Evolutionary conservation across 495 filamentous ascomycete genomes (phyloP).

Genomic region (Penicillium roqueforti): DNA sequence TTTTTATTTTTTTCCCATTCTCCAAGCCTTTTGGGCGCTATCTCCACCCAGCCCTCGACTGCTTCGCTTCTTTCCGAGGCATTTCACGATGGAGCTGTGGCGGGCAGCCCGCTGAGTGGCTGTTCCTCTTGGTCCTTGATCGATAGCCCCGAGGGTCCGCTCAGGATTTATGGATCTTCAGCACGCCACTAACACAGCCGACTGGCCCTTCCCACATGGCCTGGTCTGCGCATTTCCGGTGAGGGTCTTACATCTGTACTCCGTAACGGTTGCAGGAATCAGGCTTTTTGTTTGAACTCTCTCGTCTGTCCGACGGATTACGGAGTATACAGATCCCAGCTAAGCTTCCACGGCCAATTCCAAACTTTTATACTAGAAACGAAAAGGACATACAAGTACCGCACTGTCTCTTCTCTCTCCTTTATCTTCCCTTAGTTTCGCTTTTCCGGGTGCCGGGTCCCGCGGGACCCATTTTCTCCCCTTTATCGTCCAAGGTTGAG

Average conservation of each 20-base stretch:
- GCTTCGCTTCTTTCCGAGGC: slow-evolving; percentile 9
- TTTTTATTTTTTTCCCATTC: slow-evolving; percentile 1
- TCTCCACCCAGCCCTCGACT: slow-evolving; percentile 12
- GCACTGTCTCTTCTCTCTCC: slow-evolving; percentile 4
- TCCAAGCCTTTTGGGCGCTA: slow-evolving; percentile 1
- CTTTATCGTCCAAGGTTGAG: slow-evolving; percentile 5
- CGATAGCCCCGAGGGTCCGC: slow-evolving; percentile 19
- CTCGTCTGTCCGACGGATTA: not conserved
- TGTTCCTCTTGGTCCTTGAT: slow-evolving; percentile 18
- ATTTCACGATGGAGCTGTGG: slow-evolving; percentile 13
- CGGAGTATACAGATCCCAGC: not conserved
- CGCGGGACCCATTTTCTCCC: slow-evolving; percentile 10
- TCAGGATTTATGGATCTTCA: slow-evolving; percentile 17
- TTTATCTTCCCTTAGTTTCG: not conserved
- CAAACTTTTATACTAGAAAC: not conserved
- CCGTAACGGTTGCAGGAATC: not conserved
- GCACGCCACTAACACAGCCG: slow-evolving; percentile 11
- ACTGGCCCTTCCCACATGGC: slow-evolving; percentile 14
- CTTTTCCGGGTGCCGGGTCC: not conserved
- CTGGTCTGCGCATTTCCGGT: slow-evolving; percentile 9
- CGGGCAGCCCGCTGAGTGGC: slow-evolving; percentile 28
- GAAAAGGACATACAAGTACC: not conserved
- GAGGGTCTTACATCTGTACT: slow-evolving; percentile 9
- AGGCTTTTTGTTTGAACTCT: not conserved
- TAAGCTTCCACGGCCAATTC: not conserved